A percentile compares a stretch with the other conserved stretches of the same genome.
These are phyloP conservation scores for Chimonanthus salicifolius DNA, from an alignment of 164 flowering plant species.

Conservation along the genomic window DNA sequence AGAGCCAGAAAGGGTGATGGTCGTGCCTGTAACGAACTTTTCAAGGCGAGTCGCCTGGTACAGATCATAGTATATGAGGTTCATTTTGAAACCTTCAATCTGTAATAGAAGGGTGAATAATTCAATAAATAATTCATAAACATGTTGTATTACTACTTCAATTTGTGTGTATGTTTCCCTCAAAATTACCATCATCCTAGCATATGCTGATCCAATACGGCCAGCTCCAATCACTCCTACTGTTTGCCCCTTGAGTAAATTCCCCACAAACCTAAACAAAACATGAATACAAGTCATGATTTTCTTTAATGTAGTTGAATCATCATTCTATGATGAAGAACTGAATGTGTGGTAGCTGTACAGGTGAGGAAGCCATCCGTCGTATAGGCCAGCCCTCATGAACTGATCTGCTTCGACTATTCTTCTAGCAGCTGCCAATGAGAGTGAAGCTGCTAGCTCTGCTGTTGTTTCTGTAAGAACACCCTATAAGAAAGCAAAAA, in stretches of 20 bases:
- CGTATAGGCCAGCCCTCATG: constrained; percentile 95
- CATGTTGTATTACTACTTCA: neutral
- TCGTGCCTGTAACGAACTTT: constrained; percentile 87
- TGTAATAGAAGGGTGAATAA: constrained; percentile 19
- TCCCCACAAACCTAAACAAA: constrained; percentile 70
- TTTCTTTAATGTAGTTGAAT: neutral
- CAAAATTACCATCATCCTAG: constrained; percentile 86
- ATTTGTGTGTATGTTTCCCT: neutral
- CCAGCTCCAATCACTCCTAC: constrained; percentile 99
- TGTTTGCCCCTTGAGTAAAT: constrained; percentile 94
- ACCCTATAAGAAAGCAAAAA: constrained; percentile 39
- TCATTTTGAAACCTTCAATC: constrained; percentile 99
- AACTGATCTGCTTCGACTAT: constrained; percentile 95
- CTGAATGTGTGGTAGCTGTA: constrained; percentile 25
- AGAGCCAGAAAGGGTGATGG: too few relatives aligned
- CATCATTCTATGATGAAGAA: neutral
- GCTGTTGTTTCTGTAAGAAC: constrained; percentile 97
- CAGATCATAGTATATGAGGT: constrained; percentile 88
- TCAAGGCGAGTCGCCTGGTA: constrained; percentile 94
- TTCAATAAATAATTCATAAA: neutral
- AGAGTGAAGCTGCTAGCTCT: constrained; percentile 88
- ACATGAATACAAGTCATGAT: neutral
- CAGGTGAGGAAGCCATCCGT: constrained; percentile 99
- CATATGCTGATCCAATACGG: constrained; percentile 94
- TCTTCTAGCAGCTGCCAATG: constrained; percentile 82